Evolutionary conservation across 2,329 filamentous ascomycete genomes (phyloP).

Genomic region (Alternaria arbusti): DNA sequence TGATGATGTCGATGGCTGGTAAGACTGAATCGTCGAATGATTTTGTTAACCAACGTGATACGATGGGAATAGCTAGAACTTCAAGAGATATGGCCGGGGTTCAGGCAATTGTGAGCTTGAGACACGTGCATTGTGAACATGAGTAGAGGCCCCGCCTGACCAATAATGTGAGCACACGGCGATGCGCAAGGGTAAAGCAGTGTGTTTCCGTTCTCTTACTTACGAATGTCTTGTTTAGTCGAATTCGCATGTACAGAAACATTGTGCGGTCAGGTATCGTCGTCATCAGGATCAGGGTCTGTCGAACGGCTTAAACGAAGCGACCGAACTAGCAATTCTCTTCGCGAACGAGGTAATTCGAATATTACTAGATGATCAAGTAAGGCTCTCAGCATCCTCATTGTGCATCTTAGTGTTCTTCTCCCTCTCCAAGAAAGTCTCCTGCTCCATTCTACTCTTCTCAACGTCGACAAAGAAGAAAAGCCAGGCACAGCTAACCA

Average conservation of each 20-base stretch:
- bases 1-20: background rate
- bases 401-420: constrained; percentile 13
- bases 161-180: background rate
- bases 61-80: background rate
- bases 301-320: background rate
- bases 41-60: background rate
- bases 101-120: background rate
- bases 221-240: background rate
- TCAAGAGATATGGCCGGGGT: background rate
- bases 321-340: background rate
- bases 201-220: background rate
- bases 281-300: no score
- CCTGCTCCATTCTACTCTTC: constrained; percentile 33
- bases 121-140: background rate
- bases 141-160: background rate
- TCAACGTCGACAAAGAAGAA: constrained; percentile 33
- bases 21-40: background rate
- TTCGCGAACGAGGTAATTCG: no score
- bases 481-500: constrained; percentile 27
- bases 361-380: background rate
- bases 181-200: background rate
- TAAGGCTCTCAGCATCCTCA: background rate
- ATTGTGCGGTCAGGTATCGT: background rate
- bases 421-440: constrained; percentile 31
- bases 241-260: background rate